Base-by-base conservation (phyloP, 192 early-diverging fungal genomes). In the Entomortierella chlamydospora region DNA sequence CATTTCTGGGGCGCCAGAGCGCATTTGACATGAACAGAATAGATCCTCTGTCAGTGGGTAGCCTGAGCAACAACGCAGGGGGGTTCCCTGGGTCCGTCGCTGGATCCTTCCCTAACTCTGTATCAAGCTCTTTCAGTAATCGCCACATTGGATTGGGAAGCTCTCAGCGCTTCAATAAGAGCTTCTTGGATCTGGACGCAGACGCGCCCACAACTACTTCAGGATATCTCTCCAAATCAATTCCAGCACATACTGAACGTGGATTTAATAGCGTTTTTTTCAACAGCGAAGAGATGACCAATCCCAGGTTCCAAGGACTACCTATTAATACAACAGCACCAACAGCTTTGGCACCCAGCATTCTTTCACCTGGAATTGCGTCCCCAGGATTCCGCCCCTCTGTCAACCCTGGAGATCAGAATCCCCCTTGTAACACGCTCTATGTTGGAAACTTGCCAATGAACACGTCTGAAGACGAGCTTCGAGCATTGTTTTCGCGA, bases 381-480 rank as follows among this genome's bases (percentile, higher is more conserved):
- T 86, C 81, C 42, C 86, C 63, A 67, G 69, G 81, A 78, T 86
- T 83, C 62, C 83, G 85, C 43, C 47, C 68, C 30, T 81, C 88
- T 59, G 86, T 74, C 70, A 95, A 89, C 66, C 64, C 84, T 13
- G 88, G 86, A 30, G 96, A 99, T 84, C 96, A 98, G 81, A 99
- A 99, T 80, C 97, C 96, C 31, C 97, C 97, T 1, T 99, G 97
- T 87, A 99, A 99, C 81, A 99, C 97, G 10, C 85, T 99, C 23
- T 99, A 99, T 70, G 96, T 99, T 25, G 97, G 97, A 30, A 99
- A 99, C 77, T 83, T 99, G 28, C 95, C 97, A 17, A 86, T 88
- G 59, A 90, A 95, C 68, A 93, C 96, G n/a, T 89, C 83, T 26
- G 96, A 98, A 83, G 95, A 96, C 11, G 97, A 99, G 83, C 87